Evolutionary conservation across 78 protist genomes (phyloP), one percentile per base, ranked within the genome.

Genomic region (Cavenderia fasciculata): DNA sequence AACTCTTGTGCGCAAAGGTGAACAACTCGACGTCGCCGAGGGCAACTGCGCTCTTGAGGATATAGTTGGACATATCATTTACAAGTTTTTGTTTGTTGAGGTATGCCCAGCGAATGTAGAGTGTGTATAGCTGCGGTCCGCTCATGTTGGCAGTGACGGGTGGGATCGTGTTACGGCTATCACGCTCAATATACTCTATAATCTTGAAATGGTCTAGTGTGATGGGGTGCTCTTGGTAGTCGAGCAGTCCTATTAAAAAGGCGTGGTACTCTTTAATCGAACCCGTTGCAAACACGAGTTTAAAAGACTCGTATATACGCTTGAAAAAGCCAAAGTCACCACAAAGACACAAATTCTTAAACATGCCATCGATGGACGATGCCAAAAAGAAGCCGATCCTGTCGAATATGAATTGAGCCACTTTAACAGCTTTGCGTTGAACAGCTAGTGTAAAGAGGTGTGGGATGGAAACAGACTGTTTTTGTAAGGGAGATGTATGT

Each of bases 321-420:
- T 63, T 63, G 47, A 63, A 63, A 18, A 63, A 63, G 14, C 19
- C 72, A 38, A 63, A 63, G 47, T 63, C 72, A 4, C 72, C 72
- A 8, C 7, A 38, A 18, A 43, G 38, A n/a, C 72, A 63, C 27
- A 63, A 47, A 8, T 38, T 43, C 3, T 47, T 43, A 47, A 63
- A 63, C 2, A 63, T n/a, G 12, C 38, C 54, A 2, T 63, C 72
- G 16, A 63, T 21, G 3, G 72, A 47, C 23, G 51, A 43, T 2
- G 36, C 8, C n/a, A 63, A n/a, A n/a, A 63, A 63, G 47, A 63
- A 63, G 10, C 72, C 72, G 38, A 63, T 34, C 47, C 38, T 63
- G 19, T 40, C 72, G 38, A 36, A 63, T 2, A 63, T 5, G 38
- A 19, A 40, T 16, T 21, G 2, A 16, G 72, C 43, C 12, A 63